Conservation (phyloP, 495 filamentous ascomycete genomes). For the Penicillium dipodomyicola region DNA sequence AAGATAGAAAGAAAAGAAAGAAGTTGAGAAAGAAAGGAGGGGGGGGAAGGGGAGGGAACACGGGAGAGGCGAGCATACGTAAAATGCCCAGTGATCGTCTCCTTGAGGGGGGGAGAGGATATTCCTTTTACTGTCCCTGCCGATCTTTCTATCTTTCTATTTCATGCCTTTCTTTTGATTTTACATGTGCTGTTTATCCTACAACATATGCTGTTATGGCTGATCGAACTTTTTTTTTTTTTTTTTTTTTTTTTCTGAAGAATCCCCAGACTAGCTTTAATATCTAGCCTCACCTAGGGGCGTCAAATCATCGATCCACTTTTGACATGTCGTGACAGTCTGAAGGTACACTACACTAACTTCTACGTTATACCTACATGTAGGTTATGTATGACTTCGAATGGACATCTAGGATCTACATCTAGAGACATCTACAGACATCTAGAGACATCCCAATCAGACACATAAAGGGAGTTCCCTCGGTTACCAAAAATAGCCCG, state of each 20-base stretch:
- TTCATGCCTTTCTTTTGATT: neutral
- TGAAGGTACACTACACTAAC: neutral
- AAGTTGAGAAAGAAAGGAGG: slow-evolving; percentile 2
- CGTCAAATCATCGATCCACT: slow-evolving; percentile 21
- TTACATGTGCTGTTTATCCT: neutral
- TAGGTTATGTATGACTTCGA: neutral
- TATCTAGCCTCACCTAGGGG: slow-evolving; percentile 16
- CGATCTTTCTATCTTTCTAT: slow-evolving; percentile 6
- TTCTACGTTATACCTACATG: too few species aligned
- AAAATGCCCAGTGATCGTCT: slow-evolving; percentile 7
- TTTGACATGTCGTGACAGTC: slow-evolving; percentile 4
- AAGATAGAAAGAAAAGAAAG: slow-evolving; percentile 5
- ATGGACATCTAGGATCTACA: neutral
- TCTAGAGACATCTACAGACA: too few species aligned
- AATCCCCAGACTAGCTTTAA: slow-evolving; percentile 14
- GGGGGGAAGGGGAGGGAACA: slow-evolving; percentile 4
- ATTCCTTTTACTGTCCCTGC: slow-evolving; percentile 2
- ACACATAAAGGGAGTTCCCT: neutral
- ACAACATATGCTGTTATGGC: neutral
- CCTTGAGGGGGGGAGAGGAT: neutral
- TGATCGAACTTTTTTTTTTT: neutral
- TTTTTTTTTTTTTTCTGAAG: slow-evolving; percentile 2
- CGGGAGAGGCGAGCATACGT: slow-evolving; percentile 17
- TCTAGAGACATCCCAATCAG: too few species aligned
- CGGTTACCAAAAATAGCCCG: slow-evolving; percentile 3